These are phyloP conservation scores for Primulina eburnea DNA, from an alignment of 257 asterid genomes.

Conservation along the genomic window DNA sequence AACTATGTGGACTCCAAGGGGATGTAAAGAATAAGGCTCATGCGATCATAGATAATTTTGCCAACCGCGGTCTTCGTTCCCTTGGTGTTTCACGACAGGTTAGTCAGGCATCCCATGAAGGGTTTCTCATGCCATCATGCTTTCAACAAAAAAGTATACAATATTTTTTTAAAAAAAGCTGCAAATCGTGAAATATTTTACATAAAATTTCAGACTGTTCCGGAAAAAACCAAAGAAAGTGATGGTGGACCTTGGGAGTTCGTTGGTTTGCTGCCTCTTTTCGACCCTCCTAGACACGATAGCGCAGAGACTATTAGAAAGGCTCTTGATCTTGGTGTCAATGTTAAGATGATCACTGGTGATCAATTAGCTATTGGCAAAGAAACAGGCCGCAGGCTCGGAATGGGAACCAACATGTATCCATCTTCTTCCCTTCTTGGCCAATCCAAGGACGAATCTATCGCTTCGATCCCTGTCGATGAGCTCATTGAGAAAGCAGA, in stretches of 20 bases:
- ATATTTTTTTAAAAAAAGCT: too few species aligned
- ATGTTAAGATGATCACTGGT: slow-evolving; percentile 63
- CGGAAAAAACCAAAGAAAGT: slow-evolving; percentile 51
- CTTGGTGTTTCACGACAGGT: slow-evolving; percentile 56
- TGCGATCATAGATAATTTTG: slow-evolving; percentile 47
- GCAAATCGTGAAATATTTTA: slow-evolving; percentile 4
- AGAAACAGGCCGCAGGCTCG: slow-evolving; percentile 64
- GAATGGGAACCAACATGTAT: slow-evolving; percentile 68
- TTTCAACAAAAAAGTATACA: too few species aligned
- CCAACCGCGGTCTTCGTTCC: slow-evolving; percentile 61
- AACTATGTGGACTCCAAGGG: slow-evolving; percentile 36
- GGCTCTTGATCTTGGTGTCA: slow-evolving; percentile 53
- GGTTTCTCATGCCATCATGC: neutral
- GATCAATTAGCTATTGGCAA: slow-evolving; percentile 66
- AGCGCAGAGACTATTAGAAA: slow-evolving; percentile 55
- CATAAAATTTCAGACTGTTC: slow-evolving; percentile 36
- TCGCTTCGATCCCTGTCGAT: slow-evolving; percentile 51
- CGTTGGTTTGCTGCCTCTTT: slow-evolving; percentile 57
- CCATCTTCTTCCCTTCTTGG: slow-evolving; percentile 61
- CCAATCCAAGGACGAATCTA: slow-evolving; percentile 55
- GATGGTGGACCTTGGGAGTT: slow-evolving; percentile 54
- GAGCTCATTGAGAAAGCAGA: slow-evolving; percentile 64
- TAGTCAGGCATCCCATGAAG: neutral
- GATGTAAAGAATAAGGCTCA: slow-evolving; percentile 38
- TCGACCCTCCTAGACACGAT: slow-evolving; percentile 62